phyloP scores from a whole-genome alignment of 306 rosid genomes.

The Cucurbita pepo region DNA sequence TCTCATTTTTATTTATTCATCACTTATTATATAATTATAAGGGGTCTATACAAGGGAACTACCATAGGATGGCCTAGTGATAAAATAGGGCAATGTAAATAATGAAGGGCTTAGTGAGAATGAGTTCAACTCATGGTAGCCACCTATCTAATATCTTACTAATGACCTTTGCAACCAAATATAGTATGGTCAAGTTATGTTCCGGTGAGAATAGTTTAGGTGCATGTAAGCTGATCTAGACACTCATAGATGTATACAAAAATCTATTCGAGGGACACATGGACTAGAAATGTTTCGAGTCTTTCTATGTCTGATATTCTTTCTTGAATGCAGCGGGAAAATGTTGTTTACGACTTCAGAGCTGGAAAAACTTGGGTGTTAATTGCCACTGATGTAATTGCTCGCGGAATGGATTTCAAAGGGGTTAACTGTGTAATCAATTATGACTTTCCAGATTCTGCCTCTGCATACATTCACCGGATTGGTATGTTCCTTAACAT shows the following conservation, averaged over 20 bases:
- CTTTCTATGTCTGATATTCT: background rate
- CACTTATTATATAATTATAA: background rate
- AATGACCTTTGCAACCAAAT: background rate
- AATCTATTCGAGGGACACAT: background rate
- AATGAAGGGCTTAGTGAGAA: no score
- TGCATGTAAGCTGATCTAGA: no score
- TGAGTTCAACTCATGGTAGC: no score
- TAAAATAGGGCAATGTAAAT: no score
- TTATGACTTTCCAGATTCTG: constrained; percentile 91
- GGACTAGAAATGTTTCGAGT: background rate
- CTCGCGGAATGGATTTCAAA: constrained; percentile 97
- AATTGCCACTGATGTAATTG: constrained; percentile 91
- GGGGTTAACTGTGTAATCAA: constrained; percentile 80
- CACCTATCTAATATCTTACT: background rate
- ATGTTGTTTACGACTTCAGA: constrained; percentile 79
- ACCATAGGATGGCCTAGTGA: no score
- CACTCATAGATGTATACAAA: background rate
- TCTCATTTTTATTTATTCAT: background rate
- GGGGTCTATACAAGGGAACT: background rate
- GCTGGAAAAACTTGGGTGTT: constrained; percentile 94
- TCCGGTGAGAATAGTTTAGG: no score
- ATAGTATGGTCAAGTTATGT: background rate
- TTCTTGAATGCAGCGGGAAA: constrained; percentile 49
- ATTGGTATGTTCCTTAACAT: constrained; percentile 42
- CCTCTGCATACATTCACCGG: constrained; percentile 75